Evolutionary conservation across 129 eudicot genomes (phyloP).

Genomic region (Sambucus nigra): DNA sequence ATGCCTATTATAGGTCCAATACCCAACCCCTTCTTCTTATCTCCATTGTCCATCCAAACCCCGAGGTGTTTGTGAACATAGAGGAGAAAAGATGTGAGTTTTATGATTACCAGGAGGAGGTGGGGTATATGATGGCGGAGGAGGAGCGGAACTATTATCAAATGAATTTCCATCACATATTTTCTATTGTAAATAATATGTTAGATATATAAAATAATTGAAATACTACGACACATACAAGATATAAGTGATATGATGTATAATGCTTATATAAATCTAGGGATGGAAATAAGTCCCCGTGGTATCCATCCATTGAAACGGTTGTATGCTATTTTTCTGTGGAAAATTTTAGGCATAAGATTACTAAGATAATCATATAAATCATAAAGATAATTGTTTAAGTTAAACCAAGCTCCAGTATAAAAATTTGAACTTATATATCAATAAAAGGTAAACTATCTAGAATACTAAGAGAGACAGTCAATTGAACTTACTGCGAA

Average conservation of each 20-base stretch:
- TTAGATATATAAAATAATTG: neutral
- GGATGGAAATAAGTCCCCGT: constrained; percentile 57
- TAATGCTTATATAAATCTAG: constrained; percentile 61
- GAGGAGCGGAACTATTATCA: constrained; percentile 91
- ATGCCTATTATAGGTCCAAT: constrained; percentile 69
- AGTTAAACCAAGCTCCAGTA: neutral
- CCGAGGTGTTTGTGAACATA: constrained; percentile 31
- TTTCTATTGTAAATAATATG: constrained; percentile 12
- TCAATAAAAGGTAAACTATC: constrained; percentile 64
- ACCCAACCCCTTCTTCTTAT: constrained; percentile 36
- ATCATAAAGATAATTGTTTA: too few species aligned
- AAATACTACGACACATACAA: neutral
- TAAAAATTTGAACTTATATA: constrained; percentile 48
- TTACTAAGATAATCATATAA: neutral
- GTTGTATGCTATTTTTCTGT: constrained; percentile 90
- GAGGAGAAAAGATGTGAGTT: constrained; percentile 33
- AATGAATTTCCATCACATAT: constrained; percentile 90
- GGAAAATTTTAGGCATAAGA: constrained; percentile 11
- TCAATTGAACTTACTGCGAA: constrained; percentile 77
- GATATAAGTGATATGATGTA: neutral
- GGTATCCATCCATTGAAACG: constrained; percentile 94
- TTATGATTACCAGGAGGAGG: constrained; percentile 78
- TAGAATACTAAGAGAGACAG: constrained; percentile 58
- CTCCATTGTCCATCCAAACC: constrained; percentile 33
- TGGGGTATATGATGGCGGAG: constrained; percentile 82